A percentile compares a stretch with the other conserved stretches of the same genome.
These are phyloP conservation scores for Cutaneotrichosporon sp. DNA, from an alignment of 1,284 basidiomycete genomes.

Conservation along the genomic window DNA sequence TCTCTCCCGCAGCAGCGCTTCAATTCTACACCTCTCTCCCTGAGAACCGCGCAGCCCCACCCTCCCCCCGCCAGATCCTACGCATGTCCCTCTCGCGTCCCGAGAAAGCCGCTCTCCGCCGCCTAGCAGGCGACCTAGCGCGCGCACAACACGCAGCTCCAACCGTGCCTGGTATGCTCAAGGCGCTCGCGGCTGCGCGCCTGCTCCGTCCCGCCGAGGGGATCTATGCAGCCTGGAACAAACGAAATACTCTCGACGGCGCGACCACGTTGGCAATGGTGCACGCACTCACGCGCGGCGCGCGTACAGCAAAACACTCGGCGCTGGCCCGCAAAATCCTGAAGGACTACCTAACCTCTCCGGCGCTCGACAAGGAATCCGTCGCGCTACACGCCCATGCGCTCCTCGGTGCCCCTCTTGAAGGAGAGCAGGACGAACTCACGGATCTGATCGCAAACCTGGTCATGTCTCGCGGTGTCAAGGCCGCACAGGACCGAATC, in stretches of 20 bases:
- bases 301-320: slow-evolving; percentile 11
- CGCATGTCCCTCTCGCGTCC: slow-evolving; percentile 19
- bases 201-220: slow-evolving; percentile 10
- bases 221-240: slow-evolving; percentile 7
- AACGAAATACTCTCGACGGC: slow-evolving; percentile 10
- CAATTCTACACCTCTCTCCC: slow-evolving; percentile 21
- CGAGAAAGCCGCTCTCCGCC: slow-evolving; percentile 1
- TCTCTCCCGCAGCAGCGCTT: slow-evolving; percentile 13
- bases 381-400: slow-evolving; percentile 17
- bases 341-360: slow-evolving; percentile 12
- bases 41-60: slow-evolving; percentile 6
- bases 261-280: slow-evolving; percentile 17
- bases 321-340: slow-evolving; percentile 16
- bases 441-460: neutral
- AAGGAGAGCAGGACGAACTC: slow-evolving; percentile 1
- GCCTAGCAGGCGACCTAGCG: slow-evolving; percentile 16
- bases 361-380: neutral
- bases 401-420: neutral
- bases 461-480: neutral
- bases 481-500: slow-evolving; percentile 5
- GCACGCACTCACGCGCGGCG: slow-evolving; percentile 18
- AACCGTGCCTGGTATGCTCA: slow-evolving; percentile 18
- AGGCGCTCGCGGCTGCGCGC: slow-evolving; percentile 18
- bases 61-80: slow-evolving; percentile 12
- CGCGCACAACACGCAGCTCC: slow-evolving; percentile 3